Conservation (phyloP, 2,329 filamentous ascomycete species). For the Neoarthrinium moseri region DNA sequence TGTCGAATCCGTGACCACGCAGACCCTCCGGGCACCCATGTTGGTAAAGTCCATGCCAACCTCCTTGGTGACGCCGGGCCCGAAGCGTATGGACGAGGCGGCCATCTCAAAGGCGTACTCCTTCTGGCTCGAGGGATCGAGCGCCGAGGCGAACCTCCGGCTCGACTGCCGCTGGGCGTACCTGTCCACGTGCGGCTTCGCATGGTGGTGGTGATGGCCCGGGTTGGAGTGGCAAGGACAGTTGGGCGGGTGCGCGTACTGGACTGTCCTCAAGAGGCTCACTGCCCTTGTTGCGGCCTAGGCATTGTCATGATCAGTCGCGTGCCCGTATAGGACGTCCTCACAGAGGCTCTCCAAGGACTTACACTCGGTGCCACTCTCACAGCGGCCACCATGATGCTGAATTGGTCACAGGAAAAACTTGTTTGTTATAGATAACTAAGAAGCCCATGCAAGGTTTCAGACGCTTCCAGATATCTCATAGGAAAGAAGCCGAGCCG, state of each 20-base stretch:
- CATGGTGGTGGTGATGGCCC: conserved; percentile 69
- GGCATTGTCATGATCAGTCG: no score
- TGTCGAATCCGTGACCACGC: conserved; percentile 85
- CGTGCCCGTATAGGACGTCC: background rate
- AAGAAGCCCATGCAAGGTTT: no score
- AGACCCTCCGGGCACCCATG: conserved; percentile 80
- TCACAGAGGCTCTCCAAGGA: background rate
- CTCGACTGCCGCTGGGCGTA: conserved; percentile 41
- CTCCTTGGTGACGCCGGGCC: conserved; percentile 88
- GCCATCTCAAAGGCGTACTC: conserved; percentile 99
- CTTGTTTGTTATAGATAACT: no score
- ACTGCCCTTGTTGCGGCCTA: conserved; percentile 64
- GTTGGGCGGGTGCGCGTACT: conserved; percentile 81
- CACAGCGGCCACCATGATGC: conserved; percentile 28
- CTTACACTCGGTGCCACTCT: conserved; percentile 34
- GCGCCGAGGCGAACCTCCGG: conserved; percentile 70
- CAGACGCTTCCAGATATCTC: background rate
- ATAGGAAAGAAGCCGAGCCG: no score
- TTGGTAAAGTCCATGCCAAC: conserved; percentile 98
- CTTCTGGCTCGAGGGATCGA: conserved; percentile 71
- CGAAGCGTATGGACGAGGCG: conserved; percentile 90
- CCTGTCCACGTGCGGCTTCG: conserved; percentile 45
- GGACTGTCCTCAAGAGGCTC: conserved; percentile 81
- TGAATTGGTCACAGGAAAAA: no score
- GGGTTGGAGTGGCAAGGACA: conserved; percentile 95